Evolutionary conservation across 257 asterid species (phyloP).

Genomic region (Solanum verrucosum): DNA sequence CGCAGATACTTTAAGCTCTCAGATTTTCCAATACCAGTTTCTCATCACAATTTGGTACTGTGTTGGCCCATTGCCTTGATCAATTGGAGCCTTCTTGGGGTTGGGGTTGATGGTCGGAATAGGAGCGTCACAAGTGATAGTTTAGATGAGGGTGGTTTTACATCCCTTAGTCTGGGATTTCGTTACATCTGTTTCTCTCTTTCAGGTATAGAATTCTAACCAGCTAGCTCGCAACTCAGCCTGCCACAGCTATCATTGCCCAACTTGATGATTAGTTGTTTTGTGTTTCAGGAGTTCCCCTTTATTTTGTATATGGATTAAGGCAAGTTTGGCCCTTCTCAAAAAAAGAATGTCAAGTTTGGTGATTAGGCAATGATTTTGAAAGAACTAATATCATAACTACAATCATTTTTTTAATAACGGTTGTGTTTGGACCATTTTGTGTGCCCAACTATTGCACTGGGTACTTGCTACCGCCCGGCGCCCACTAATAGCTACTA

Average conservation of each 20-base stretch:
- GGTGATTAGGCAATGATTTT: background rate
- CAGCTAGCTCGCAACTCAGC: background rate
- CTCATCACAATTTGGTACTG: background rate
- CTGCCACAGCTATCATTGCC: background rate
- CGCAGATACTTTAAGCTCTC: background rate
- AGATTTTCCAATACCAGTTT: background rate
- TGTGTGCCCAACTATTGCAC: background rate
- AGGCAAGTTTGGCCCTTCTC: background rate
- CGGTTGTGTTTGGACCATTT: background rate
- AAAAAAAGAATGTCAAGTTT: background rate
- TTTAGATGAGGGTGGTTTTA: background rate
- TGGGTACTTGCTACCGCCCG: background rate
- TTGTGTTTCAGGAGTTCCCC: background rate
- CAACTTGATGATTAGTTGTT: background rate
- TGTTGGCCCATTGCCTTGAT: background rate
- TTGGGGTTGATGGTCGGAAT: background rate
- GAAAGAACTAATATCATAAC: background rate
- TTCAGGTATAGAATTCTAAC: background rate
- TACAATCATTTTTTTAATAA: background rate
- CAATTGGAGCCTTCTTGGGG: background rate
- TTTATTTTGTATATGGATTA: background rate
- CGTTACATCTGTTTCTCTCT: background rate
- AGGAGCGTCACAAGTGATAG: background rate
- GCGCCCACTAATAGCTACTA: background rate
- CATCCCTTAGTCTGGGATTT: background rate